Evolutionary conservation across 768 basidiomycete species (phyloP).

Genomic region (Suillus subalutaceus): DNA sequence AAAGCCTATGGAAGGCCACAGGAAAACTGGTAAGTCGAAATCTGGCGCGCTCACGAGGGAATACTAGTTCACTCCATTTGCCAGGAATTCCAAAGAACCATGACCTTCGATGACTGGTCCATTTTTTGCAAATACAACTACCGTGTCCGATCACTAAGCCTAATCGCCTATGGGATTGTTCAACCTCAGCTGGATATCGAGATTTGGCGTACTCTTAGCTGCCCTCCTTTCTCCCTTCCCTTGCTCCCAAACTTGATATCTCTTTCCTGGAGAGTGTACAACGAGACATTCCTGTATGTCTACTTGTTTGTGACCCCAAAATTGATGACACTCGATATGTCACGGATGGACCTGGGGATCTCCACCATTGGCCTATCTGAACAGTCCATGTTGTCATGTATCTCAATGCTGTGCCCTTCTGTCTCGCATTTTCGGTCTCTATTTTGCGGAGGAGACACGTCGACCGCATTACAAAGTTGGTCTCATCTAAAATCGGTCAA

Average conservation of each 20-base stretch:
- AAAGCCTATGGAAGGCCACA: constrained; percentile 6
- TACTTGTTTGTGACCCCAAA: background rate
- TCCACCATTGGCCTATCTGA: background rate
- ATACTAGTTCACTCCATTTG: background rate
- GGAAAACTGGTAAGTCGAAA: background rate
- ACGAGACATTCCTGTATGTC: background rate
- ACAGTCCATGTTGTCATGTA: background rate
- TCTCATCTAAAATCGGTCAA: background rate
- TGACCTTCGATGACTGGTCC: constrained; percentile 31
- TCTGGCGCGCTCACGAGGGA: background rate
- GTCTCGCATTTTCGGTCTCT: background rate
- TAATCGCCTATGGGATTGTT: too few relatives aligned
- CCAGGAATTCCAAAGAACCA: constrained; percentile 28
- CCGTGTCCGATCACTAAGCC: constrained; percentile 17
- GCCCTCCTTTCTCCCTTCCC: background rate
- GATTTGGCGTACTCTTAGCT: background rate
- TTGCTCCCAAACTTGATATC: background rate
- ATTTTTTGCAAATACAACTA: constrained; percentile 27
- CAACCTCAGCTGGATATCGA: too few relatives aligned
- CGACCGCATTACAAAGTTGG: background rate
- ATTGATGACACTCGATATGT: background rate
- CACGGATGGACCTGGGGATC: too few relatives aligned
- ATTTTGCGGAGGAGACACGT: background rate
- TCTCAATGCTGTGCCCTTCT: background rate
- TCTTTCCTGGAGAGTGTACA: background rate